Evolutionary conservation across 768 basidiomycete species (phyloP).

Genomic region (Lactifluus volemus): DNA sequence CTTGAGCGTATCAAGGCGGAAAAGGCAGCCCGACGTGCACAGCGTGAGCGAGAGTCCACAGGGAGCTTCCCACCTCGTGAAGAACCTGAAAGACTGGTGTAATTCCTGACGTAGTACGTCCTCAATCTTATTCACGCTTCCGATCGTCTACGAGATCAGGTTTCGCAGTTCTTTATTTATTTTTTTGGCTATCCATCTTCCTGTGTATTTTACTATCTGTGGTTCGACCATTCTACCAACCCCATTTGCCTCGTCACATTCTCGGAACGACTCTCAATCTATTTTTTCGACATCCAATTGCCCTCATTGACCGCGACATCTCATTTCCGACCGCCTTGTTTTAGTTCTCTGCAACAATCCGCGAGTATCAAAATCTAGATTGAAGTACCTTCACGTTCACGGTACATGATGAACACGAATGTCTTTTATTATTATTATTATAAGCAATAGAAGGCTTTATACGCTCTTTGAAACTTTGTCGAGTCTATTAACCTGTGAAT

Average conservation of each 20-base stretch:
- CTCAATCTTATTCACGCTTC: no score
- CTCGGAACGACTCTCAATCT: not conserved
- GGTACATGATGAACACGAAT: conserved; percentile 59
- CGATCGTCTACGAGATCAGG: not conserved
- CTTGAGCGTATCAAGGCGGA: conserved; percentile 63
- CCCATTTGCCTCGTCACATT: not conserved
- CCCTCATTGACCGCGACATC: not conserved
- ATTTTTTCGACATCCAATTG: not conserved
- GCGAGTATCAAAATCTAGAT: conserved; percentile 44
- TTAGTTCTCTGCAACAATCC: conserved; percentile 30
- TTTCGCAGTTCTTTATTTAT: not conserved
- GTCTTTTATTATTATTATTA: conserved; percentile 19
- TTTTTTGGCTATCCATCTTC: not conserved
- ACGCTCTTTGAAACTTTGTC: not conserved
- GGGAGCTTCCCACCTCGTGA: conserved; percentile 23
- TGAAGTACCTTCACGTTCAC: conserved; percentile 20
- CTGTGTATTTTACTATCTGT: no score
- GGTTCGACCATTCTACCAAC: not conserved
- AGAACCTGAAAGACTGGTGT: conserved; percentile 22
- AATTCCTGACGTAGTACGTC: not conserved
- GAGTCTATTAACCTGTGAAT: no score
- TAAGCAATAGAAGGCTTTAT: conserved; percentile 37
- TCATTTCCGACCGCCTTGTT: not conserved
- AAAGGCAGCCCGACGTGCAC: conserved; percentile 36
- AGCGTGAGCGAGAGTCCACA: conserved; percentile 35